Conservation (phyloP, 306 rosid genomes). For the Cucumis cinereus region DNA sequence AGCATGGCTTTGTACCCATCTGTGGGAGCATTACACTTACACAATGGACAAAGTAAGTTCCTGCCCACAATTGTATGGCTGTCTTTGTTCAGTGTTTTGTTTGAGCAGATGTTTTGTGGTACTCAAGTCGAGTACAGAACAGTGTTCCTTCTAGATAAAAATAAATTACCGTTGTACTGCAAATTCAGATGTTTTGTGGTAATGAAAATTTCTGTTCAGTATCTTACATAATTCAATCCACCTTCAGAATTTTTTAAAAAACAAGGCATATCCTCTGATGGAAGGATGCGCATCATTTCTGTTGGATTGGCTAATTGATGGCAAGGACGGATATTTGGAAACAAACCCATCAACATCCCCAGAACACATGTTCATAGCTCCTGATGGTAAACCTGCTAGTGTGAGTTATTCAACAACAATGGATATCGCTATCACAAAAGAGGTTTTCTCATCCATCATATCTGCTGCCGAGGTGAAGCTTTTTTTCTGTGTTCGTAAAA, state of each 20-base stretch:
- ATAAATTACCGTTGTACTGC: background rate
- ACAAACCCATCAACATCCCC: constrained; percentile 99
- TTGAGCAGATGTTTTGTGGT: background rate
- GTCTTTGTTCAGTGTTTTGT: background rate
- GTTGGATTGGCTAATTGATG: constrained; percentile 95
- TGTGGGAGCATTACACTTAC: constrained; percentile 89
- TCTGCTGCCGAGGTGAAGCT: constrained; percentile 78
- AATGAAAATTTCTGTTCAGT: background rate
- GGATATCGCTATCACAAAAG: constrained; percentile 82
- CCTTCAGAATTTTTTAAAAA: constrained; percentile 63
- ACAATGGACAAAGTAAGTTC: constrained; percentile 69
- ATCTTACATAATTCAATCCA: constrained; percentile 17
- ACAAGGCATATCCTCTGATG: constrained; percentile 87
- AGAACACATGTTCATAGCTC: constrained; percentile 83
- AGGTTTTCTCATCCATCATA: constrained; percentile 56
- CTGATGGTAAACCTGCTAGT: constrained; percentile 75
- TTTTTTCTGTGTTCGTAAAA: constrained; percentile 2
- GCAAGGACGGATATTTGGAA: constrained; percentile 62
- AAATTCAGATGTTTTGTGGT: background rate
- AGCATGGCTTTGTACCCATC: constrained; percentile 81
- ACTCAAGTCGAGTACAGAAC: background rate
- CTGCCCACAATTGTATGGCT: background rate
- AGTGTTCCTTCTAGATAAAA: background rate
- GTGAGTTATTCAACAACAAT: constrained; percentile 96
- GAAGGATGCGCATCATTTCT: constrained; percentile 85